Percentiles rank a stretch among this genome's conserved stretches.
Evolutionary conservation across 768 basidiomycete species (phyloP).

Genomic region (Leucocoprinus sp.): DNA sequence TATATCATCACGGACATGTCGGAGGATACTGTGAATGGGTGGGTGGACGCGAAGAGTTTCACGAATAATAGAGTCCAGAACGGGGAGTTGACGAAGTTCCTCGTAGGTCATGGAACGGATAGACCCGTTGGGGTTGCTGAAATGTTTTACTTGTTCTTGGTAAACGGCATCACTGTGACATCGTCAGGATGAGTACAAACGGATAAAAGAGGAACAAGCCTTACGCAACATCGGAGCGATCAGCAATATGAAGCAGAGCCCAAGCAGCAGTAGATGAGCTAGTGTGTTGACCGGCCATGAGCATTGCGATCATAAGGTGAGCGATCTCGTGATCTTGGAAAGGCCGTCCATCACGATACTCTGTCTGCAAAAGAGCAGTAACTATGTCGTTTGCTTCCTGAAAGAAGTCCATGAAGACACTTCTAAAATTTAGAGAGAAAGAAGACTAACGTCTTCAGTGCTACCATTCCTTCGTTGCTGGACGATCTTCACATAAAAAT

Average conservation of each 20-base stretch:
- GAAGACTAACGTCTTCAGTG: constrained; percentile 29
- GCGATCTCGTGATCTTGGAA: constrained; percentile 89
- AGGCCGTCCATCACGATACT: constrained; percentile 71
- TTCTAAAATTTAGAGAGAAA: background rate
- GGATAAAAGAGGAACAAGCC: constrained; percentile 19
- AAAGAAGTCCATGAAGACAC: constrained; percentile 7
- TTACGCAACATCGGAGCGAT: constrained; percentile 65
- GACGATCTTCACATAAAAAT: constrained; percentile 88
- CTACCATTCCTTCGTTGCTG: constrained; percentile 51
- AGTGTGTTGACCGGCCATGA: constrained; percentile 99
- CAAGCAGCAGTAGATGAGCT: constrained; percentile 90
- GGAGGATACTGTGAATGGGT: constrained; percentile 93
- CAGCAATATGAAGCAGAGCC: constrained; percentile 82
- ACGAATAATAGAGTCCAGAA: constrained; percentile 85
- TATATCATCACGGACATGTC: constrained; percentile 82
- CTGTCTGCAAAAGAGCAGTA: constrained; percentile 72
- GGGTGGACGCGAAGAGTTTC: constrained; percentile 92
- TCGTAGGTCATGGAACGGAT: constrained; percentile 81
- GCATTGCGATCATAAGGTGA: constrained; percentile 96
- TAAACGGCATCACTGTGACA: constrained; percentile 66
- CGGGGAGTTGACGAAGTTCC: constrained; percentile 71
- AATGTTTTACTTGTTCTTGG: constrained; percentile 80
- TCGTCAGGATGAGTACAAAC: constrained; percentile 5
- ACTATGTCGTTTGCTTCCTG: constrained; percentile 87
- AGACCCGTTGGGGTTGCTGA: constrained; percentile 71